These are phyloP conservation scores for Fomitopsis pinicola DNA, from an alignment of 1,284 basidiomycete species.

Conservation along the genomic window DNA sequence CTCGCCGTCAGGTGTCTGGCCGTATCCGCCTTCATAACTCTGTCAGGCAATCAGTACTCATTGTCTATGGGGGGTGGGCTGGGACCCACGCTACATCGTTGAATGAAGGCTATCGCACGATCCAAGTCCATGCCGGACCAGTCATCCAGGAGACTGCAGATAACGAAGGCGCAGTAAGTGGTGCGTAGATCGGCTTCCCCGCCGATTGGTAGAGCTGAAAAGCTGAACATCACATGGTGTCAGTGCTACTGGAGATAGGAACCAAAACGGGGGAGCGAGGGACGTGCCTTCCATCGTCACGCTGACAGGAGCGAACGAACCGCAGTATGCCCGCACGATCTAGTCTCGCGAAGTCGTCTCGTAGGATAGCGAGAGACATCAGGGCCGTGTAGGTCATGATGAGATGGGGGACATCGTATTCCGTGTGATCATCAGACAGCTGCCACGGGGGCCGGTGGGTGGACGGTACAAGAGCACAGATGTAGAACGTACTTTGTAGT, in stretches of 20 bases:
- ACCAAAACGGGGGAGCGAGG: neutral
- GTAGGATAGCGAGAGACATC: conserved; percentile 73
- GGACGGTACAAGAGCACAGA: neutral
- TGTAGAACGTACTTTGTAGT: conserved; percentile 16
- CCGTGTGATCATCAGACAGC: conserved; percentile 27
- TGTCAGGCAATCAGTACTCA: conserved; percentile 26
- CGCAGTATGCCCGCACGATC: conserved; percentile 58
- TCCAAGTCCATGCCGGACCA: conserved; percentile 71
- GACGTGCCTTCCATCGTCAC: conserved; percentile 72
- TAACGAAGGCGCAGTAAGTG: conserved; percentile 84
- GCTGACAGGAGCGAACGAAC: conserved; percentile 72
- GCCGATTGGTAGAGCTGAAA: conserved; percentile 65
- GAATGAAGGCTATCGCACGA: conserved; percentile 59
- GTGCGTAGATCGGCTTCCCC: conserved; percentile 78
- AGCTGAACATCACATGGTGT: conserved; percentile 41
- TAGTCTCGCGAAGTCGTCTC: conserved; percentile 72
- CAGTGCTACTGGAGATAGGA: neutral
- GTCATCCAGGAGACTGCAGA: conserved; percentile 74
- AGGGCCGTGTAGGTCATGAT: conserved; percentile 92
- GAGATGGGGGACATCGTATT: conserved; percentile 73
- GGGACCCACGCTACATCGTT: conserved; percentile 60
- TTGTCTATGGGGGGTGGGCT: neutral
- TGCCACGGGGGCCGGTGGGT: neutral
- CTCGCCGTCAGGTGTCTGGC: conserved; percentile 77
- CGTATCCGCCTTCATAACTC: conserved; percentile 94